phyloP scores from a whole-genome alignment of 306 rosid genomes.

The Hippophae gyantsensis region DNA sequence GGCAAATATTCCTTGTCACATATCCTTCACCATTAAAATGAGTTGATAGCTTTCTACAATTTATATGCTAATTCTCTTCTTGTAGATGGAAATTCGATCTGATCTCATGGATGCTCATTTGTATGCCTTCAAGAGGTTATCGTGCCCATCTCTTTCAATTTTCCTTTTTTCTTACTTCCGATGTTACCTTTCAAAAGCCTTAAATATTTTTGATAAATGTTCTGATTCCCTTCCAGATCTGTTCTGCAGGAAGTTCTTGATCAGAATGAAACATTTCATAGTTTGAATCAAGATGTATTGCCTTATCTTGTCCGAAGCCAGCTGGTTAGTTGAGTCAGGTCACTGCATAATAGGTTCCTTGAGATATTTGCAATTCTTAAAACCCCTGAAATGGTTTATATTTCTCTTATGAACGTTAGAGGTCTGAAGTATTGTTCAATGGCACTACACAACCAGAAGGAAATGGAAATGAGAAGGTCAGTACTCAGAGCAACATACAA shows the following conservation, averaged over 20 bases:
- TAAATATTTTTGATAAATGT: conserved; percentile 12
- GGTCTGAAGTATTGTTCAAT: conserved; percentile 57
- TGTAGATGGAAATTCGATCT: conserved; percentile 84
- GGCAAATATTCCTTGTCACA: neutral
- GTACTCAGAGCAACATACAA: conserved; percentile 48
- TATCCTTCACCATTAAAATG: neutral
- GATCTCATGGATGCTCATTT: conserved; percentile 98
- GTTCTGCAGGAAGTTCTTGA: conserved; percentile 73
- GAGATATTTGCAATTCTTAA: conserved; percentile 7
- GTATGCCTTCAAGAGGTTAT: conserved; percentile 87
- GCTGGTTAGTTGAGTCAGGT: conserved; percentile 61
- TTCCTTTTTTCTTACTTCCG: neutral
- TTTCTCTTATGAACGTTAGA: conserved; percentile 47
- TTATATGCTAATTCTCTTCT: neutral
- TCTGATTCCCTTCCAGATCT: conserved; percentile 47
- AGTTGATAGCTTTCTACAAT: neutral
- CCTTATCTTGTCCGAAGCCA: conserved; percentile 95
- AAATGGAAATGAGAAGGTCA: conserved; percentile 58
- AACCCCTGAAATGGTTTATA: conserved; percentile 26
- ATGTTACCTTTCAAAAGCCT: conserved; percentile 6
- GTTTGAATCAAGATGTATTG: conserved; percentile 78
- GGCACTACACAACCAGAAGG: conserved; percentile 60
- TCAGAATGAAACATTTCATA: conserved; percentile 56
- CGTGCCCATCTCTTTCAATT: conserved; percentile 5
- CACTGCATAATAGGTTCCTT: conserved; percentile 19